Conservation (phyloP, 768 basidiomycete species). For the Hypholoma sublateritium region DNA sequence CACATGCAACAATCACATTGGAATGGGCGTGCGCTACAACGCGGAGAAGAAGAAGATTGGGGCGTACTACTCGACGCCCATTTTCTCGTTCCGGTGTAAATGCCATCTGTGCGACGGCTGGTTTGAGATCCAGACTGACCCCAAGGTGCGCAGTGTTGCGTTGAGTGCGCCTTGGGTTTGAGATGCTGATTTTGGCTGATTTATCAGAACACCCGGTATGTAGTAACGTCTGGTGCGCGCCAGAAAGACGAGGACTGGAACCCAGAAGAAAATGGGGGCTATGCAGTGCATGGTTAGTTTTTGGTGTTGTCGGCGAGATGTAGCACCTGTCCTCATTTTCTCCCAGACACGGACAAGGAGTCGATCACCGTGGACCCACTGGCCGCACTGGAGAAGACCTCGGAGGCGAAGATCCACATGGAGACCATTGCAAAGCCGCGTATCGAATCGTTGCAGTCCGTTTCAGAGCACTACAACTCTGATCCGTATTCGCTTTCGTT, state of each 20-base stretch:
- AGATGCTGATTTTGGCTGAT: not conserved
- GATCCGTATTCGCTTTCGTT: constrained; percentile 86
- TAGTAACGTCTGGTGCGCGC: constrained; percentile 89
- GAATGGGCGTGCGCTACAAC: constrained; percentile 99
- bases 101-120: constrained; percentile 95
- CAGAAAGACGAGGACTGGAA: constrained; percentile 97
- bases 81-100: constrained; percentile 95
- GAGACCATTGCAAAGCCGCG: constrained; percentile 79
- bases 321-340: not conserved
- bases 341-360: constrained; percentile 61
- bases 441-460: constrained; percentile 73
- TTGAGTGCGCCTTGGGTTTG: not conserved
- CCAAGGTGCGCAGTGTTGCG: constrained; percentile 60
- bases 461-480: constrained; percentile 75
- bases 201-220: constrained; percentile 87
- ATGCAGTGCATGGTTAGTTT: constrained; percentile 74
- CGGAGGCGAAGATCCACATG: constrained; percentile 68
- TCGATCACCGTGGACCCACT: constrained; percentile 73
- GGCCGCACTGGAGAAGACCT: constrained; percentile 85
- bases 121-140: constrained; percentile 98
- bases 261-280: constrained; percentile 94
- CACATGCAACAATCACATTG: constrained; percentile 94
- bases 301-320: not conserved
- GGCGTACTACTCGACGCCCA: constrained; percentile 91
- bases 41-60: constrained; percentile 99